Evolutionary conservation across 768 basidiomycete species (phyloP), one percentile per base, ranked within the genome.

Genomic region (Leccinum ochraceum): DNA sequence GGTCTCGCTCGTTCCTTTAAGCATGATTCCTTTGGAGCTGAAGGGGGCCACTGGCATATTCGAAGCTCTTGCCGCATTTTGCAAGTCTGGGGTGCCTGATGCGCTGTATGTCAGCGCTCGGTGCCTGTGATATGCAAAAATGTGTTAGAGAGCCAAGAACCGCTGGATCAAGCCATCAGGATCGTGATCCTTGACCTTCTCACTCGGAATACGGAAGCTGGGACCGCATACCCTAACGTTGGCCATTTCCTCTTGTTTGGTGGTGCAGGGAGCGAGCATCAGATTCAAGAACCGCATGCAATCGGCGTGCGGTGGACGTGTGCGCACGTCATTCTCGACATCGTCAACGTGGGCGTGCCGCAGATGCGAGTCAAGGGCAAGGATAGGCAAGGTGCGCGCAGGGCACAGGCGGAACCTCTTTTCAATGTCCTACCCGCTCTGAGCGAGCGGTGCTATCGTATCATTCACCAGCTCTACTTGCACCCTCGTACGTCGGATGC

Each of bases 101-200:
- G 67, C 14, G 76, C 82, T 0, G 92, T 30, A 30, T 30, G 30
- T 8, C 30, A 30, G 90, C 7, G 84, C 84, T 94, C 30, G 30
- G 30, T 30, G 30, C 26, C 26, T 26, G 26, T 26, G 26, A 26
- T 26, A 39, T 92, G 92, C 72, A 86, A 86, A 69, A 83, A 85
- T 4, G 86, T 94, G 0, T 95, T 8, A 10, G 77, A 80, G 30
- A 64, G 70, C 0, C 73, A 81, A 26, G 79, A 81, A 20, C 67
- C 78, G 2, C 76, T 90, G 2, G 79, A 84, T 5, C 88, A 93
- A 62, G 86, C 88, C 0, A 91, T 89, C 57, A 77, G 92, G 39
- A 76, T 90, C 1, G 86, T 90, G 0, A 86, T 92, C 6, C 83
- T 98, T 52, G 88, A 95, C 62, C 77, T 98, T 13, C 80, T 98